phyloP scores from a whole-genome alignment of 2,329 filamentous ascomycete species.

The Tolypocladium tropicale region DNA sequence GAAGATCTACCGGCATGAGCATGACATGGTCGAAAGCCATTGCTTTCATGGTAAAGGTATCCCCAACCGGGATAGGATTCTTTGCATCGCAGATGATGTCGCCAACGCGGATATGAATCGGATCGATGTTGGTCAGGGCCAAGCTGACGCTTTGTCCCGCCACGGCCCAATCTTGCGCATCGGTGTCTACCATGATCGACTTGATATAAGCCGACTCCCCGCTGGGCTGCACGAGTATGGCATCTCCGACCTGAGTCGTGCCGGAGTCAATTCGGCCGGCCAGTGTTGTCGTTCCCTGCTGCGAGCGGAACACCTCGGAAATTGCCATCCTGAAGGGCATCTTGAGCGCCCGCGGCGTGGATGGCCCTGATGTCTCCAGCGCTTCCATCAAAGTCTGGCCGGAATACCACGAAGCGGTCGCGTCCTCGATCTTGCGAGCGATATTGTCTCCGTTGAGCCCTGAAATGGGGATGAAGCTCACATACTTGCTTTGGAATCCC shows the following conservation, averaged over 20 bases:
- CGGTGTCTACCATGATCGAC: conserved; percentile 65
- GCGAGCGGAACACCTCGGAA: conserved; percentile 73
- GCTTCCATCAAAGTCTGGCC: conserved; percentile 74
- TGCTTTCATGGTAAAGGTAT: conserved; percentile 70
- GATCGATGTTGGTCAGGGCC: conserved; percentile 78
- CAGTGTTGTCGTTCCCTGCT: conserved; percentile 73
- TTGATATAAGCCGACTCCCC: conserved; percentile 75
- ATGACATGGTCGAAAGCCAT: conserved; percentile 83
- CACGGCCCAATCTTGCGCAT: conserved; percentile 75
- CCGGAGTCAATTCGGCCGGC: conserved; percentile 81
- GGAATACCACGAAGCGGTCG: conserved; percentile 64
- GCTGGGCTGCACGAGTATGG: conserved; percentile 68
- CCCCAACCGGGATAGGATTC: conserved; percentile 58
- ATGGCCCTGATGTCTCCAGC: conserved; percentile 72
- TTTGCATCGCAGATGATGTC: conserved; percentile 73
- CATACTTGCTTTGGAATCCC: conserved; percentile 71
- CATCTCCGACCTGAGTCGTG: conserved; percentile 74
- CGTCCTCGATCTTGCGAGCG: conserved; percentile 43
- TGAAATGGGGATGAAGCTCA: conserved; percentile 82
- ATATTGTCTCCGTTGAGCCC: conserved; percentile 87
- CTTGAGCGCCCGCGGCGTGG: conserved; percentile 52
- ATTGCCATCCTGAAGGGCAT: conserved; percentile 82
- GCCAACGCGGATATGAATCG: conserved; percentile 69
- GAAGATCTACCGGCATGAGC: conserved; percentile 82
- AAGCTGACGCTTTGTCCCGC: conserved; percentile 82